Base-by-base conservation (phyloP, 225 moss, liverwort and hornwort species). In the Sphagnum contortum region DNA sequence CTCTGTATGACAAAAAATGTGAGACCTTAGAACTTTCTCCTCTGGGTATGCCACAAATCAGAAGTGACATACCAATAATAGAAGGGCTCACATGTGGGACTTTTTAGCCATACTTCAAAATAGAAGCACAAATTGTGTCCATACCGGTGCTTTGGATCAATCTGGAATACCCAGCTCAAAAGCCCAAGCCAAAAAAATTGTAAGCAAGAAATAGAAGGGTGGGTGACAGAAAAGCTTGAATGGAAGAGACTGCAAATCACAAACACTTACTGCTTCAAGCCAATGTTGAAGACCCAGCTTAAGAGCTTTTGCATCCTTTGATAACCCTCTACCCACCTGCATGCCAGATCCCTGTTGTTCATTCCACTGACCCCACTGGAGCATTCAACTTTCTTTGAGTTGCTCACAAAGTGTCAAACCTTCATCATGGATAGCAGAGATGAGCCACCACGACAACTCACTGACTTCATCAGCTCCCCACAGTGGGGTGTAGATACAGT, bases 321-420 rank as follows among this genome's bases (percentile, higher is more conserved):
- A 89, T 71, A 89, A 81, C 57, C 94, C 94, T 70, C 89, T 82
- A 5, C 94, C 94, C 55, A 92, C 89, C 91, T 95, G 81, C 77
- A 75, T 60, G 3, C 46, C 51, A 60, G 12, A 13, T 45, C 8
- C 44, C 13, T 6, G 60, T 7, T 60, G 6, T 60, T 58, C 9
- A 13, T 50, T 47, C 12, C 8, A 61, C 7, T 13, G 50, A 46
- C 2, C 2, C 0, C 4, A 5, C 8, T 49, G 4, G 52, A 53
- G 52, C 65, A 2, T 50, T 4, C 4, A 14, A 29, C 13, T 58
- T n/a, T 46, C 44, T 48, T 3, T 47, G 45, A 64, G 29, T 29
- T 29, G 29, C 13, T 61, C 44, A 12, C 60, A 61, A 61, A 61
- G 7, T 55, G 9, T 29, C 29, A 29, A 29, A 29, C 29, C 29